Evolutionary conservation across 2,329 filamentous ascomycete genomes (phyloP).

Genomic region (Colletotrichum brevisporum): DNA sequence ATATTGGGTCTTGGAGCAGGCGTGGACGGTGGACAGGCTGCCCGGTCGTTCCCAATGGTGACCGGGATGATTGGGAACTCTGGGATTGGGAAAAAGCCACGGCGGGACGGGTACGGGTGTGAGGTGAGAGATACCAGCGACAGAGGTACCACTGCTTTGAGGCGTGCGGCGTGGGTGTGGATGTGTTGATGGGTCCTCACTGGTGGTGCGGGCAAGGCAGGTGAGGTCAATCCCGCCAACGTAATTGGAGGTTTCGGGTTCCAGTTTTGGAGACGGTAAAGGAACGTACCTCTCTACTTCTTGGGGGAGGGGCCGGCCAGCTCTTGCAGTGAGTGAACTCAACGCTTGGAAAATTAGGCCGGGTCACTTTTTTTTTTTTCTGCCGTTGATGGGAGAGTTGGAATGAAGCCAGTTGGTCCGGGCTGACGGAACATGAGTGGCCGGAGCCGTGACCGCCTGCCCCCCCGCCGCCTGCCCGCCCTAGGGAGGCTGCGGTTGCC

Average conservation of each 20-base stretch:
- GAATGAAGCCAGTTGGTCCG: conserved; percentile 38
- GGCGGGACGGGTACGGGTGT: conserved; percentile 1
- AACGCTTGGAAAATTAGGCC: conserved; percentile 40
- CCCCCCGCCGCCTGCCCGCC: too few species aligned
- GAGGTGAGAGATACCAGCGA: not conserved
- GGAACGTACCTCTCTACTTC: conserved; percentile 1
- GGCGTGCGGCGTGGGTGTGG: conserved; percentile 37
- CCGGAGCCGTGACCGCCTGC: conserved; percentile 4
- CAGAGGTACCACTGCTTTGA: conserved; percentile 20
- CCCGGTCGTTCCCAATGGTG: conserved; percentile 31
- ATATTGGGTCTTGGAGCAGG: conserved; percentile 24
- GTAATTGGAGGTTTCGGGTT: conserved; percentile 37
- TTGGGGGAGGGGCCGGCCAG: too few species aligned
- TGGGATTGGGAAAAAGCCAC: conserved; percentile 24
- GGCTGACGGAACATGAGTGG: conserved; percentile 24
- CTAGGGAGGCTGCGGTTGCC: too few species aligned
- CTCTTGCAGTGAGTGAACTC: conserved; percentile 27
- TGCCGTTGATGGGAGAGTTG: conserved; percentile 21
- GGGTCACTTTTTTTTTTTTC: conserved; percentile 14
- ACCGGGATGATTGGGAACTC: conserved; percentile 36
- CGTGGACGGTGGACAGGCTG: conserved; percentile 9
- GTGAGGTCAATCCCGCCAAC: conserved; percentile 37
- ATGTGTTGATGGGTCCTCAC: conserved; percentile 37
- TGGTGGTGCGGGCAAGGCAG: conserved; percentile 30
- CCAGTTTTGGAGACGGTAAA: conserved; percentile 35